These are phyloP conservation scores for Backusella westeae DNA, from an alignment of 192 early-diverging fungal species.

Conservation along the genomic window DNA sequence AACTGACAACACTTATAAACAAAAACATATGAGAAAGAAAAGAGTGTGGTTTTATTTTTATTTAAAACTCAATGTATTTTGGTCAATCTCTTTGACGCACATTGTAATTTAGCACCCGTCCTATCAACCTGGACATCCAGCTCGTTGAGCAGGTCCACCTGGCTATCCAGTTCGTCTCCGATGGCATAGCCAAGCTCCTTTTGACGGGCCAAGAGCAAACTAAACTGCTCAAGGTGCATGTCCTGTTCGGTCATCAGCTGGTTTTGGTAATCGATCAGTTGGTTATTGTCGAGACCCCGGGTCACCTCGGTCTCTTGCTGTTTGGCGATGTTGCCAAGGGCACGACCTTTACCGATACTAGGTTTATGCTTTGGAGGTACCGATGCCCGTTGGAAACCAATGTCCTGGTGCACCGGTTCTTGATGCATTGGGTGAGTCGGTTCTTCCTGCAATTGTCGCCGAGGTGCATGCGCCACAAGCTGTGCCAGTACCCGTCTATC, in stretches of 20 bases:
- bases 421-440: neutral
- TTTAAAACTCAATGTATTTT: slow-evolving; percentile 48
- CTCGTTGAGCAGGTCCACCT: slow-evolving; percentile 84
- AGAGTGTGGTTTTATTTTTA: neutral
- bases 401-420: neutral
- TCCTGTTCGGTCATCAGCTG: slow-evolving; percentile 85
- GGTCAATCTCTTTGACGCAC: slow-evolving; percentile 77
- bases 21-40: neutral
- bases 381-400: slow-evolving; percentile 23
- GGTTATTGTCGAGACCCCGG: slow-evolving; percentile 71
- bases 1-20: neutral
- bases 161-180: slow-evolving; percentile 84
- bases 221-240: slow-evolving; percentile 66
- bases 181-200: slow-evolving; percentile 85
- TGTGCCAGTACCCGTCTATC: slow-evolving; percentile 61
- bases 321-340: slow-evolving; percentile 10
- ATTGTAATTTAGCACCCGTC: slow-evolving; percentile 67
- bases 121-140: slow-evolving; percentile 74
- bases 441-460: slow-evolving; percentile 41
- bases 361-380: neutral
- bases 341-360: slow-evolving; percentile 1
- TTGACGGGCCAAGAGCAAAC: slow-evolving; percentile 73
- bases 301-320: slow-evolving; percentile 72
- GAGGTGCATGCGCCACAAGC: slow-evolving; percentile 45
- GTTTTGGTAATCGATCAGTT: slow-evolving; percentile 74